Evolutionary conservation across 257 asterid species (phyloP).

Genomic region (Euphrasia confusa): DNA sequence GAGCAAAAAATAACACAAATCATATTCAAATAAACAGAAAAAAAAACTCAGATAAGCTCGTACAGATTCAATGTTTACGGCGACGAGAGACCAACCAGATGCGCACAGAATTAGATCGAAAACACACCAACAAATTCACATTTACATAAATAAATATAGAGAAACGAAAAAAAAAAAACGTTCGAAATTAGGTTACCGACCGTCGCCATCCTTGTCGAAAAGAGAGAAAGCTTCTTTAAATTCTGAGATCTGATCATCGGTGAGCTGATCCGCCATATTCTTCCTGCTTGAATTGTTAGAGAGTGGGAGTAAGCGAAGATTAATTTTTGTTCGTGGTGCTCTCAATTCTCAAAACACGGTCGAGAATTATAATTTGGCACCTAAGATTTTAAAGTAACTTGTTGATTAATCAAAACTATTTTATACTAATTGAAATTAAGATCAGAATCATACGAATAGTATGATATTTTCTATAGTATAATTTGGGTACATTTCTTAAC

Average conservation of each 20-base stretch:
- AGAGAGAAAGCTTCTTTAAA: slow-evolving; percentile 66
- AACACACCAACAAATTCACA: neutral
- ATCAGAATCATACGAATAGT: too few relatives aligned
- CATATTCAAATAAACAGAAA: slow-evolving; percentile 14
- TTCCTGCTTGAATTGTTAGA: neutral
- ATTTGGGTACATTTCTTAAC: too few relatives aligned
- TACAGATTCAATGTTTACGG: neutral
- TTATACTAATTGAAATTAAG: too few relatives aligned
- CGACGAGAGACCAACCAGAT: slow-evolving; percentile 14
- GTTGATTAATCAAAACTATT: too few relatives aligned
- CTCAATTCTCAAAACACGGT: too few relatives aligned
- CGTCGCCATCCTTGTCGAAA: slow-evolving; percentile 64
- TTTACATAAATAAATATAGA: neutral
- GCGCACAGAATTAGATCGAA: slow-evolving; percentile 1
- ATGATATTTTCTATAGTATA: too few relatives aligned
- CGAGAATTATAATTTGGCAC: too few relatives aligned
- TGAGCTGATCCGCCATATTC: slow-evolving; percentile 59
- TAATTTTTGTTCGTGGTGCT: too few relatives aligned
- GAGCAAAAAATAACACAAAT: slow-evolving; percentile 8
- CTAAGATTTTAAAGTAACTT: too few relatives aligned
- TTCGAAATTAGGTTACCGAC: slow-evolving; percentile 19
- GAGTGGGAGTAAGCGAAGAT: neutral
- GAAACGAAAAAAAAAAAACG: neutral
- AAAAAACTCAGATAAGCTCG: slow-evolving; percentile 16
- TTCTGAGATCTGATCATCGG: slow-evolving; percentile 67